Evolutionary conservation across 768 basidiomycete species (phyloP).

Genomic region (Kwoniella sp.): DNA sequence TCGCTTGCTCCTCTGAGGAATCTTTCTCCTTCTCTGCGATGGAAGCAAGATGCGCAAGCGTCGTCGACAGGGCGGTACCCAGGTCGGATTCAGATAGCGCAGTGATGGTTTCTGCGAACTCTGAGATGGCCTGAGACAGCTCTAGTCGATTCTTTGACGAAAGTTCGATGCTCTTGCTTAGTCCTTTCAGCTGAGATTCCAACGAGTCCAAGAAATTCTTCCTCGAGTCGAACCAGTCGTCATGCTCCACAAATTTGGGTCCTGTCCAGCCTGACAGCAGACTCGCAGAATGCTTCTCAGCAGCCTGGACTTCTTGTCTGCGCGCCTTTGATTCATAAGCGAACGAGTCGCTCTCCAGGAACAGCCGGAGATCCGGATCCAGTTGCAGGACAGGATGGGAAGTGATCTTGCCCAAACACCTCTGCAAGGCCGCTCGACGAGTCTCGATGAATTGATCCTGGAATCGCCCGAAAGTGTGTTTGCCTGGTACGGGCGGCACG

Average conservation of each 20-base stretch:
- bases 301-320: slow-evolving; percentile 75
- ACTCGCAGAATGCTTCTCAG: slow-evolving; percentile 62
- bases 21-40: slow-evolving; percentile 76
- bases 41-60: slow-evolving; percentile 71
- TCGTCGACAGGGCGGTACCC: slow-evolving; percentile 68
- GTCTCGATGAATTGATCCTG: slow-evolving; percentile 88
- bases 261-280: slow-evolving; percentile 80
- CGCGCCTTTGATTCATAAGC: slow-evolving; percentile 72
- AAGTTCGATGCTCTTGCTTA: slow-evolving; percentile 81
- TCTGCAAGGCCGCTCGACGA: slow-evolving; percentile 78
- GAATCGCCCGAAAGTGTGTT: slow-evolving; percentile 87
- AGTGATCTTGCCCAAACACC: slow-evolving; percentile 88
- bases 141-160: slow-evolving; percentile 84
- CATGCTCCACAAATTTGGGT: slow-evolving; percentile 49
- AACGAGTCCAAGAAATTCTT: slow-evolving; percentile 82
- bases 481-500: slow-evolving; percentile 94
- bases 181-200: slow-evolving; percentile 81
- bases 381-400: slow-evolving; percentile 87
- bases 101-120: slow-evolving; percentile 73
- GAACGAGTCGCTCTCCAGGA: slow-evolving; percentile 92
- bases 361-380: slow-evolving; percentile 83
- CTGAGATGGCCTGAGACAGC: slow-evolving; percentile 68
- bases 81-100: slow-evolving; percentile 77
- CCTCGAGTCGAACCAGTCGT: slow-evolving; percentile 85
- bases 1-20: slow-evolving; percentile 71